A percentile compares a stretch with the other conserved stretches of the same genome.
These are phyloP conservation scores for Fallopia convolvulus DNA, from an alignment of 148 eudicot genomes.

Conservation along the genomic window DNA sequence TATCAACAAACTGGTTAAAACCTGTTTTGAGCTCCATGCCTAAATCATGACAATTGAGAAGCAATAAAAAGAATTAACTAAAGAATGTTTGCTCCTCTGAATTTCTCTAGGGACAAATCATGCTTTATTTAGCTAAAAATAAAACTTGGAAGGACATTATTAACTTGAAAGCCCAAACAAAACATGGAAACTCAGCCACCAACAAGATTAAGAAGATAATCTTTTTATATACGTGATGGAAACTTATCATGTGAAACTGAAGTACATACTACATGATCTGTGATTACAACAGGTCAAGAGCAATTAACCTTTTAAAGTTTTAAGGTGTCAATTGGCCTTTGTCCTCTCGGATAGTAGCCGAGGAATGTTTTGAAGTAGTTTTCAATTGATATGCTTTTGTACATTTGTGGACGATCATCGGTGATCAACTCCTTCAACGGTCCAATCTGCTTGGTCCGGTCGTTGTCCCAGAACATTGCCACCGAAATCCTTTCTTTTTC, in stretches of 20 bases:
- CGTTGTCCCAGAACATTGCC: conserved; percentile 15
- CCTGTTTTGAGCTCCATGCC: no score
- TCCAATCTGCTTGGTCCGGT: conserved; percentile 11
- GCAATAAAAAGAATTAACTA: no score
- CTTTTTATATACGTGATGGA: no score
- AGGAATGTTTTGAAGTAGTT: conserved; percentile 11
- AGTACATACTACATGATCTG: no score
- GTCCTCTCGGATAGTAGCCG: background rate
- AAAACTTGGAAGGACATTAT: no score
- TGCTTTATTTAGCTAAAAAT: no score
- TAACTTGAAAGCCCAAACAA: background rate
- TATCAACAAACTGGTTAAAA: no score
- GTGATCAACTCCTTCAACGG: conserved; percentile 18
- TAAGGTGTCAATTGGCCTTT: conserved; percentile 3
- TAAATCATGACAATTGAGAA: no score
- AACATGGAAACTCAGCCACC: background rate
- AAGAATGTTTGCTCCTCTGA: no score
- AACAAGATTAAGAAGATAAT: background rate
- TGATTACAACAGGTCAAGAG: background rate
- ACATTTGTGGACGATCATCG: conserved; percentile 19
- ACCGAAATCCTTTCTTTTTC: conserved; percentile 24
- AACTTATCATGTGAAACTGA: no score
- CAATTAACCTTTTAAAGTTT: background rate
- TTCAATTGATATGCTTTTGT: conserved; percentile 17
- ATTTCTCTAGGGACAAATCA: no score